Evolutionary conservation across 495 filamentous ascomycete species (phyloP).

Genomic region (Penicillium malachiteum): DNA sequence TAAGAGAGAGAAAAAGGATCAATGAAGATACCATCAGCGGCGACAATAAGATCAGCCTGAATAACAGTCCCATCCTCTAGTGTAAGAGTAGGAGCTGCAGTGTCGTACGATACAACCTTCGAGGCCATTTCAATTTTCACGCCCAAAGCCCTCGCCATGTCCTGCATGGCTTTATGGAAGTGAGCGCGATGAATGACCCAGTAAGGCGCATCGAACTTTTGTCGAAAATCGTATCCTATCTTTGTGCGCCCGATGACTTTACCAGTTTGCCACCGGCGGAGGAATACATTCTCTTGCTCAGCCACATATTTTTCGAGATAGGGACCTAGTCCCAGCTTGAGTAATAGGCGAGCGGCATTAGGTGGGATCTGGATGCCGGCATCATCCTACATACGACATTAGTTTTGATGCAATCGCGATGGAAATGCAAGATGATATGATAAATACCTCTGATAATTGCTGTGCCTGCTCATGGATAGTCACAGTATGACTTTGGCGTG

Average conservation of each 20-base stretch:
- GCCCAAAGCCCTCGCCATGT: conserved; percentile 34
- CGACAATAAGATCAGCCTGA: conserved; percentile 41
- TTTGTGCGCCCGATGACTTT: conserved; percentile 36
- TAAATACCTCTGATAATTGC: conserved; percentile 31
- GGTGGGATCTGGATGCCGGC: conserved; percentile 60
- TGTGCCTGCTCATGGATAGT: conserved; percentile 48
- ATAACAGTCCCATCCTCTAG: conserved; percentile 14
- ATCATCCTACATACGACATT: neutral
- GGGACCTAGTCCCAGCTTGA: conserved; percentile 35
- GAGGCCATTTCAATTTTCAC: conserved; percentile 23
- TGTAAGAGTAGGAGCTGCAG: conserved; percentile 14
- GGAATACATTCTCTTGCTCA: conserved; percentile 34
- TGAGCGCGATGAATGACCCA: conserved; percentile 46
- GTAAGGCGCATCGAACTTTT: conserved; percentile 37
- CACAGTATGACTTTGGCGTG: conserved; percentile 40
- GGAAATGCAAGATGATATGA: neutral
- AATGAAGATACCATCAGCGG: conserved; percentile 36
- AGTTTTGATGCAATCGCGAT: neutral
- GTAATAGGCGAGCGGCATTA: conserved; percentile 50
- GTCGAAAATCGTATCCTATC: conserved; percentile 33
- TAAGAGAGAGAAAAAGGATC: conserved; percentile 3
- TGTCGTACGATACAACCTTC: conserved; percentile 25
- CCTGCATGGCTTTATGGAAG: conserved; percentile 36
- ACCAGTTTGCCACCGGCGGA: conserved; percentile 44
- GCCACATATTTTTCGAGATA: conserved; percentile 30